Evolutionary conservation across 176 grass and related monocot species (phyloP), one percentile per base, ranked within the genome.

Genomic region (Urochloa ruziziensis): DNA sequence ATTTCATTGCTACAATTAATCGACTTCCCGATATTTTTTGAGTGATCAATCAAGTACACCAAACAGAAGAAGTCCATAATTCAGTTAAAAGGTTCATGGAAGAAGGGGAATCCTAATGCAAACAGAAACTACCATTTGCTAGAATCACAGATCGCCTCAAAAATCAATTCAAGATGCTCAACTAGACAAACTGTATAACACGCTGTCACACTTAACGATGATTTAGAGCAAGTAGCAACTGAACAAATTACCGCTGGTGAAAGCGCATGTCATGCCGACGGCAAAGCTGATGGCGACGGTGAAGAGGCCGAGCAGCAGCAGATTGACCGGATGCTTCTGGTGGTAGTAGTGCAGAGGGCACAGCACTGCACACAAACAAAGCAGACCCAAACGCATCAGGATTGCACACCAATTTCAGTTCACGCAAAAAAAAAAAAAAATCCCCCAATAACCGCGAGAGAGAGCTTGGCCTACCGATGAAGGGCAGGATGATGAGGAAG

Each of bases 251-350:
- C 92, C 92, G 43, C 84, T 94, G 28, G 92, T 94, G 82, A 94
- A 92, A 25, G 90, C 90, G 67, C 92, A 97, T 1, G 90, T 89
- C 86, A 94, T 85, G 44, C 92, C 90, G 35, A 97, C 74, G 21
- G 81, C 88, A 39, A 92, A 91, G 90, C 90, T 94, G 70, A 92
- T 92, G 58, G 88, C 62, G 34, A 91, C 75, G 13, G 95, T 94
- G 59, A 94, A 94, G 85, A 94, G 16, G 47, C 84, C 95, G 18
- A 94, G 92, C 49, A 93, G 81, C 58, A 94, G 64, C 18, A 93
- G 85, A 78, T 94, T 97, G 49, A 94, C 79, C 32, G 95, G 95
- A 80, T 94, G 90, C 83, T 83, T 87, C 78, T 94, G 88, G 83
- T 92, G 83, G 75, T 92, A 97, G 59, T 82, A 89, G 15, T 19